phyloP scores from a whole-genome alignment of 331 rosid species.

The Malus hybrid region DNA sequence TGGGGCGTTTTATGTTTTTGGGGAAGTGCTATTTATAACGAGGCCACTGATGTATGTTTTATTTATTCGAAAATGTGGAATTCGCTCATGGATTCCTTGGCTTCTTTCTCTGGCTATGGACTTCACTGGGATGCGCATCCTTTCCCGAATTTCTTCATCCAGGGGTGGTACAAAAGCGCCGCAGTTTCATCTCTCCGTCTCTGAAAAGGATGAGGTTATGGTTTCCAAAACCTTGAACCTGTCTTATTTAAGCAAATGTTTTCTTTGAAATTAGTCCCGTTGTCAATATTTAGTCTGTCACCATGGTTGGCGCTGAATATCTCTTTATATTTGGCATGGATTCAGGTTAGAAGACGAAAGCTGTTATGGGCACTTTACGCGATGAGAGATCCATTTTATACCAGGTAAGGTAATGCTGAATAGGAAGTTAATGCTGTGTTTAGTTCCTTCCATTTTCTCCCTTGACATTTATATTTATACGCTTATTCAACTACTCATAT shows the following conservation, averaged over 20 bases:
- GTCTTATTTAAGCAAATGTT: background rate
- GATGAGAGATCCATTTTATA: constrained; percentile 96
- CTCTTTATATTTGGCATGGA: constrained; percentile 5
- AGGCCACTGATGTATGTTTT: constrained; percentile 87
- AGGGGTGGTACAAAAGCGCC: constrained; percentile 19
- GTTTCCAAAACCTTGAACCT: constrained; percentile 1
- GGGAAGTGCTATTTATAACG: constrained; percentile 63
- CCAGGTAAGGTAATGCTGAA: constrained; percentile 58
- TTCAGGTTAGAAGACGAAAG: constrained; percentile 74
- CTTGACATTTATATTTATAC: background rate
- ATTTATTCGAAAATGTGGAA: constrained; percentile 61
- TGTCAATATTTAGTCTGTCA: too few relatives aligned
- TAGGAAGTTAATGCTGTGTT: background rate
- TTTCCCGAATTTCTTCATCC: constrained; percentile 45
- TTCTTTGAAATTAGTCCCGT: background rate
- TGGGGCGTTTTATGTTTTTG: constrained; percentile 58
- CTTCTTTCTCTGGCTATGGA: constrained; percentile 67
- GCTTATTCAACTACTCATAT: background rate
- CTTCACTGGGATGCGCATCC: constrained; percentile 44
- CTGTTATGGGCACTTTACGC: constrained; percentile 70
- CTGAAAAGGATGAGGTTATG: constrained; percentile 80
- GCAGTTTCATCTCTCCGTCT: constrained; percentile 36
- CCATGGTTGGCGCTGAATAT: constrained; percentile 6
- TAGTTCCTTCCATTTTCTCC: background rate
- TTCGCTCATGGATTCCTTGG: constrained; percentile 93